Percentiles rank a stretch among this genome's conserved stretches.
Conservation (phyloP, 495 filamentous ascomycete genomes). For the Talaromyces nanjingensis region DNA sequence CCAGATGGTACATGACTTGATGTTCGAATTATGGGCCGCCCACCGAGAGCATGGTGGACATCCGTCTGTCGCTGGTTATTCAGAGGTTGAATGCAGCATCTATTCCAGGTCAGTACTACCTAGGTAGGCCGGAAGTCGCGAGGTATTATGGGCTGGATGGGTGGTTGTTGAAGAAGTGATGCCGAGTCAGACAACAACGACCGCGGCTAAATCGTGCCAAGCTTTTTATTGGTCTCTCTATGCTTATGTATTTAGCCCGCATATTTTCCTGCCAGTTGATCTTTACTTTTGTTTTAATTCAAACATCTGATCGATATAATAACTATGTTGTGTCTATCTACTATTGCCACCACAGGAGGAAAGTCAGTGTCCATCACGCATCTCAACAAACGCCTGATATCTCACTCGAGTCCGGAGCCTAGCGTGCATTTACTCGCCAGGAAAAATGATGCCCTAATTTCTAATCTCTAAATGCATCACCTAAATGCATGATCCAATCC, state of each 20-base stretch:
- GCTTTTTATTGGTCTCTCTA: background rate
- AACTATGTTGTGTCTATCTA: no score
- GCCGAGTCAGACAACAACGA: background rate
- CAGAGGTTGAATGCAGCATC: background rate
- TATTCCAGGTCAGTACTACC: no score
- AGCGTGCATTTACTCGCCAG: background rate
- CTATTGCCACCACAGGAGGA: no score
- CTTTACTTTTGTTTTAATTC: background rate
- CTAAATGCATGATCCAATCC: background rate
- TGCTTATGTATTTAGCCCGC: no score
- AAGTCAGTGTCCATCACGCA: background rate
- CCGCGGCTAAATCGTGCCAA: background rate
- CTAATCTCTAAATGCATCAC: background rate
- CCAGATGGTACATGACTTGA: constrained; percentile 81
- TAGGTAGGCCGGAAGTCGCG: no score
- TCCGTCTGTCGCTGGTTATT: background rate
- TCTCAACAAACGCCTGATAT: background rate
- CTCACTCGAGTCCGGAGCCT: background rate
- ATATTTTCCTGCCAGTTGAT: background rate
- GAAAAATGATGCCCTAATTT: background rate
- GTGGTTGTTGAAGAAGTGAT: no score
- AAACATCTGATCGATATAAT: no score
- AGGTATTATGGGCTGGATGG: no score
- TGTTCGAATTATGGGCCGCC: constrained; percentile 18
- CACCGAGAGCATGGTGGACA: constrained; percentile 6